Conservation (phyloP, 2,329 filamentous ascomycete genomes). For the Huntiella bhutanensis region DNA sequence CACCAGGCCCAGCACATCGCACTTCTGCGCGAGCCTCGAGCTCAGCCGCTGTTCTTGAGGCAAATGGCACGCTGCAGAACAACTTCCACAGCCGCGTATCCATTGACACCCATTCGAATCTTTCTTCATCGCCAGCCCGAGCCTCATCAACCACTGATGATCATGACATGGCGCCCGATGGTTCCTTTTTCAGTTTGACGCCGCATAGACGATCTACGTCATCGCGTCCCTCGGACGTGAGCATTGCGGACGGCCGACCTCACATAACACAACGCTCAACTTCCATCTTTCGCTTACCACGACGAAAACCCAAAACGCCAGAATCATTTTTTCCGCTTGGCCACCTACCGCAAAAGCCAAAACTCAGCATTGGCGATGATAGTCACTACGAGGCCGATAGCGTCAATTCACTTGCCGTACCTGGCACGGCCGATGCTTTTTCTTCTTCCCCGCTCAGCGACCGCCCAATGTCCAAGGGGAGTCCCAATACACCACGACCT, state of each 20-base stretch:
- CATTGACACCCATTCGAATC: constrained; percentile 3
- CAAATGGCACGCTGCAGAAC: constrained; percentile 1
- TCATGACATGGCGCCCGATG: constrained; percentile 25
- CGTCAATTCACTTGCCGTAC: constrained; percentile 6
- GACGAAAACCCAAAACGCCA: constrained; percentile 55
- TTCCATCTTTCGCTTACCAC: constrained; percentile 54
- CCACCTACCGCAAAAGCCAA: constrained; percentile 61
- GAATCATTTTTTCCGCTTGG: constrained; percentile 68
- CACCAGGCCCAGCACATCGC: constrained; percentile 5
- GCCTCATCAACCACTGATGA: constrained; percentile 21
- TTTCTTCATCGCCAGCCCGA: constrained; percentile 3
- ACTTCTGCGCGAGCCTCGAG: constrained; percentile 8
- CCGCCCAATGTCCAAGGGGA: neutral
- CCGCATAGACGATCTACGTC: constrained; percentile 37
- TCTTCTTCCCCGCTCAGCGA: constrained; percentile 4
- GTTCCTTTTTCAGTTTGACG: constrained; percentile 4
- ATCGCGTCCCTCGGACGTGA: constrained; percentile 57
- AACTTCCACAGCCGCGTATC: constrained; percentile 4
- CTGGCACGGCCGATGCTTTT: neutral
- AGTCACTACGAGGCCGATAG: constrained; percentile 8
- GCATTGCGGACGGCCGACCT: constrained; percentile 37
- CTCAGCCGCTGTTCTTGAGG: constrained; percentile 2
- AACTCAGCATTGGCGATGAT: constrained; percentile 13
- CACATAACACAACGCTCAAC: constrained; percentile 5
- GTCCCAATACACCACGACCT: constrained; percentile 8